Base-by-base conservation (phyloP, 192 early-diverging fungal genomes). In the Coemansia sp. region DNA sequence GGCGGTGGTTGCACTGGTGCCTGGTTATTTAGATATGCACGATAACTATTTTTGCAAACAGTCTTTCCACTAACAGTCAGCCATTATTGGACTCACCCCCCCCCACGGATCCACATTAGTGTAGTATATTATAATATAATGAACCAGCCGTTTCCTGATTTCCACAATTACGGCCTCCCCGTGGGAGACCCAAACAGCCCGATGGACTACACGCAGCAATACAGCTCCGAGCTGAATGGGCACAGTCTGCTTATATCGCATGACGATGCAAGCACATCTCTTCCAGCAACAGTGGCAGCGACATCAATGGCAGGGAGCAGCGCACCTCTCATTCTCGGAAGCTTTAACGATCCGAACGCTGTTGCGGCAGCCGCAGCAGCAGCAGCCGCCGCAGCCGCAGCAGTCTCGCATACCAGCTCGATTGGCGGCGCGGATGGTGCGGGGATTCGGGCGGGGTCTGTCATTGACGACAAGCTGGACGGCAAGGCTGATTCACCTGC, bases 71-170 rank as follows among this genome's bases (percentile, higher is more conserved):
- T 32, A 32, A 32, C 32, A 32, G 32, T 4, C 32, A 32, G 4
- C 32, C 32, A 32, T 32, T 32, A 32, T 32, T 32, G 32, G 32
- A 32, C 32, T 32, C 32, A 32, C 32, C 32, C 32, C 32, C 32
- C 32, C 32, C 32, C 32, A 32, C 32, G 32, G 4, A 1, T 32
- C 32, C 32, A 32, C 18, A 18, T 18, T 18, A 49, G 47, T 8
- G 13, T 7, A 18, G 16, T 49, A 8, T 49, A 49, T 49, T 49
- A 18, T 18, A 15, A 13, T 39, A 66, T 32, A 60, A 81, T 81
- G 78, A 81, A 81, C 65, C 78, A 76, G 48, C 56, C 74, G 61
- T 81, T 81, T 55, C 73, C 67, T 70, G 78, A 81, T 43, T 81
- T 81, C 59, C 78, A 81, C 78, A 76, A 58, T 67, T 81, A 81